Evolutionary conservation across 2,329 filamentous ascomycete genomes (phyloP), one percentile per base, ranked within the genome.

Genomic region (Xylaria sp.): DNA sequence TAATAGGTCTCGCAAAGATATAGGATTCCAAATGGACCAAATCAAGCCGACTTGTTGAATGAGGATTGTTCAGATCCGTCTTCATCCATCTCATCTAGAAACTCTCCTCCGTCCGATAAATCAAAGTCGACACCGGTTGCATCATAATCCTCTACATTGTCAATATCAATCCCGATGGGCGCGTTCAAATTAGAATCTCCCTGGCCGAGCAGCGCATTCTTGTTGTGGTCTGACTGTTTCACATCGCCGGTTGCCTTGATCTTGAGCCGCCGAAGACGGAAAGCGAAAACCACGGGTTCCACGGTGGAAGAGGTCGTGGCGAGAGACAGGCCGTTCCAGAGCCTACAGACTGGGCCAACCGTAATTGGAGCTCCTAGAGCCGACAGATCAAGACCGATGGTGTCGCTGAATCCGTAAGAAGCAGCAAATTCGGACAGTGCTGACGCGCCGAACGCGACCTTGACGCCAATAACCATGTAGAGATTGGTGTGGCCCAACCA

Each of bases 231-330:
- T 13, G 37, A 51, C 38, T 51, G 54, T 27, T 43, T 29, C 6
- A 57, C 35, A 51, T 51, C 54, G 46, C 37, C 54, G 4, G 11
- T 49, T 25, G 54, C 44, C 46, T 51, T 57, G 27, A 57, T 57
- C 27, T 51, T 57, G 17, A 57, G 44, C 15, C 46, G 44, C 27
- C 54, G 46, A 27, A 57, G 54, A n/a, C 54, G 54, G 46, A 49
- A 57, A 51, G 54, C 54, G 33, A 57, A 57, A 7, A 57, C 54
- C 27, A 57, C 54, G 35, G 54, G 54, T 21, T 57, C 44, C 3
- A 44, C 35, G 5, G 27, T 37, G 13, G 54, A 51, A 17, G 54
- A 41, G 4, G 35, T 43, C 35, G 25, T 5, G 25, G 25, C 19
- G 19, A 49, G 17, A 51, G 54, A 57, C 37, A 51, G 29, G 19